Evolutionary conservation across 2,329 filamentous ascomycete species (phyloP), one percentile per base, ranked within the genome.

Genomic region (Hypomyces perniciosus): DNA sequence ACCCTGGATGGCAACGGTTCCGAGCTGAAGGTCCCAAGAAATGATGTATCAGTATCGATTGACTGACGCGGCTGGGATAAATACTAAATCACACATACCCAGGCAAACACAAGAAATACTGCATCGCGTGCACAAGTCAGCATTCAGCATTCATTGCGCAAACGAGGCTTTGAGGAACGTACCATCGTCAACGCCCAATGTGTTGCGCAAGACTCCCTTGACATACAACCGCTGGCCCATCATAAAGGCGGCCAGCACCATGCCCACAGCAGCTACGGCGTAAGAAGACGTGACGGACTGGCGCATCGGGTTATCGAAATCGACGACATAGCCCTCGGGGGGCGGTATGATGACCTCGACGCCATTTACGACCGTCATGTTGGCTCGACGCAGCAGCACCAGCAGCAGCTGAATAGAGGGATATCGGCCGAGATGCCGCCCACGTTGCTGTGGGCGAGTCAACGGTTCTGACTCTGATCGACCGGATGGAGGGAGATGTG

Each of bases 301-400:
- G 3, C 52, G 48, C 9, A 59, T 56, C 0, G 66, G 65, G 10
- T 66, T 50, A 4, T 60, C 55, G 40, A 69, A 68, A 31, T 69
- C 51, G 9, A 67, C 59, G 3, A 54, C 53, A 20, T 66, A 68
- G 10, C 56, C 62, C 1, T 55, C 52, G 1, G 66, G 66, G 1
- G 64, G 58, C 1, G 57, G 8, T 0, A 62, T 37, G 7, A 62
- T 48, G 8, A 56, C 61, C 2, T 51, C 58, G 4, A 60, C 57
- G 13, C 61, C 62, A 41, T 64, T 56, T 0, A 52, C 53, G 3
- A 61, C 49, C 8, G 59, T 42, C 40, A 42, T 42, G 40, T 26
- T 27, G 40, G 26, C n/a, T 6, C 35, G 20, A n/a, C 20, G 20
- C 20, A 20, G 20, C 20, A 20, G 20, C 20, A 20, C 20, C 20